A percentile compares a stretch with the other conserved stretches of the same genome.
Evolutionary conservation across 176 grass and related monocot species (phyloP).

Genomic region (Eragrostis nindensis): DNA sequence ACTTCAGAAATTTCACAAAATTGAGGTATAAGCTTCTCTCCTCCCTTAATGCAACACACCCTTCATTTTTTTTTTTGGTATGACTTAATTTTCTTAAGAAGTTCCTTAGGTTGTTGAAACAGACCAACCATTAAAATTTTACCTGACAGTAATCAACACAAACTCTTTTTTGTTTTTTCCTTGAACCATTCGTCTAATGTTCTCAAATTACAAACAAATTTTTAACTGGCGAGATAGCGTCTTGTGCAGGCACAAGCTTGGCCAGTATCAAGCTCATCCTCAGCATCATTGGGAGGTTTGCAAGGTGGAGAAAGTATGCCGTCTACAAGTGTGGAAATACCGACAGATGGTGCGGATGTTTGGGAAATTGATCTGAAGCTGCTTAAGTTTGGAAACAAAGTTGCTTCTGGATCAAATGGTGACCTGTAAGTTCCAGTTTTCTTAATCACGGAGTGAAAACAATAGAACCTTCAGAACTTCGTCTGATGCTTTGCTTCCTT

Average conservation of each 20-base stretch:
- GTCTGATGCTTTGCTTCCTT: constrained; percentile 34
- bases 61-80: background rate
- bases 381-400: constrained; percentile 77
- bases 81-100: constrained; percentile 9
- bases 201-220: background rate
- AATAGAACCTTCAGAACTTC: constrained; percentile 10
- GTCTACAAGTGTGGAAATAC: constrained; percentile 69
- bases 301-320: constrained; percentile 37
- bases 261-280: constrained; percentile 45
- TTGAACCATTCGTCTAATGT: constrained; percentile 12
- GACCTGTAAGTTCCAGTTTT: constrained; percentile 79
- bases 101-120: background rate
- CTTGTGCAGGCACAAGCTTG: constrained; percentile 51
- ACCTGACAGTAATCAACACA: background rate
- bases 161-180: background rate
- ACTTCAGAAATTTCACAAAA: constrained; percentile 56
- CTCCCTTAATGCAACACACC: background rate
- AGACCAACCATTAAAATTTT: background rate
- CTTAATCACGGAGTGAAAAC: constrained; percentile 2
- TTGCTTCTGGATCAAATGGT: constrained; percentile 72
- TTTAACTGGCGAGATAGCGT: no score
- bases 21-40: constrained; percentile 54
- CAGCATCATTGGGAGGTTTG: constrained; percentile 36
- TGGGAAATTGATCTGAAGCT: constrained; percentile 86
- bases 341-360: constrained; percentile 71